Evolutionary conservation across 139 green algal genomes (phyloP).

Genomic region (Tetradesmus obliquus): DNA sequence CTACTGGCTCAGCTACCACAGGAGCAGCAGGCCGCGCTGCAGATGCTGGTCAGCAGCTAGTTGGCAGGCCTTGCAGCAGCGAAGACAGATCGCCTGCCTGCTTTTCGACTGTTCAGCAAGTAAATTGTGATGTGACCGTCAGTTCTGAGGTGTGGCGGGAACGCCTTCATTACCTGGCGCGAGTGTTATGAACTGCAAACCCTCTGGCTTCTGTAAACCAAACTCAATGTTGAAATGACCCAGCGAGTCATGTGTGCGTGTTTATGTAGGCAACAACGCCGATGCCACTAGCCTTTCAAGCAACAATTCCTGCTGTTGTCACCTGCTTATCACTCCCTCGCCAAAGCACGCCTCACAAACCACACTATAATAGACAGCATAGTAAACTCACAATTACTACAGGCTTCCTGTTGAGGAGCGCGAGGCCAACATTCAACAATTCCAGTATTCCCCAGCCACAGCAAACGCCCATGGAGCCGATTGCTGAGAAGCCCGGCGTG

Average conservation of each 20-base stretch:
- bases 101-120: no score
- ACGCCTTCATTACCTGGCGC: neutral
- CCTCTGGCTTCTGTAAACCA: no score
- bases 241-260: no score
- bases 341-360: neutral
- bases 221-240: no score
- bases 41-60: conserved; percentile 19
- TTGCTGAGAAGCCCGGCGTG: neutral
- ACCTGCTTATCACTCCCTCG: no score
- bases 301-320: neutral
- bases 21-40: conserved; percentile 56
- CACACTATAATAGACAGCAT: no score
- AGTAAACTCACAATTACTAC: no score
- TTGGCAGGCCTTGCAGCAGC: neutral
- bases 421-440: neutral
- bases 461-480: neutral
- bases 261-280: no score
- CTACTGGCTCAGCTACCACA: conserved; percentile 48
- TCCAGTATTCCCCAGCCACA: neutral
- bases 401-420: no score
- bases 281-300: neutral
- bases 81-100: no score
- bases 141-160: neutral
- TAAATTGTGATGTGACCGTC: neutral
- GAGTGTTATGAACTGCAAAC: neutral